Percentiles rank a stretch among this genome's conserved stretches.
Conservation (phyloP, 352 stramenopile species). For the Pythium folliculosum region DNA sequence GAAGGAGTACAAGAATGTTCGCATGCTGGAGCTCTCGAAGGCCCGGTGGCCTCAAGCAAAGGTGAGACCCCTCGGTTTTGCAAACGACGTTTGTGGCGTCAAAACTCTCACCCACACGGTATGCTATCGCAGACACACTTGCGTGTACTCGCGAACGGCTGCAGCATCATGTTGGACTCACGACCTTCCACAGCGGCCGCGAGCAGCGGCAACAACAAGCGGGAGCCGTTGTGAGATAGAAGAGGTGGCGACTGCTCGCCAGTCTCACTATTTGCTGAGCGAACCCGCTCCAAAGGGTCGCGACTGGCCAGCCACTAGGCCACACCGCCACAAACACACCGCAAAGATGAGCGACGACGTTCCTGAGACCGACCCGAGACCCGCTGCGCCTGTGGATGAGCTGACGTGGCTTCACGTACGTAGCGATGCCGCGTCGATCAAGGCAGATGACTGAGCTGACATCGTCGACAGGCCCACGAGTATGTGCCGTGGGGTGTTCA, state of each 20-base stretch:
- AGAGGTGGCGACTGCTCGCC: background rate
- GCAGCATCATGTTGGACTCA: slow-evolving; percentile 62
- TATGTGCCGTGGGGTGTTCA: slow-evolving; percentile 48
- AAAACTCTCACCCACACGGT: too few relatives aligned
- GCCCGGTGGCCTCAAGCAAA: slow-evolving; percentile 65
- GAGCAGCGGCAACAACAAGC: background rate
- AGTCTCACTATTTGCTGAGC: background rate
- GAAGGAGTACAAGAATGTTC: slow-evolving; percentile 68
- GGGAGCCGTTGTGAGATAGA: background rate
- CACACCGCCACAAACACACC: background rate
- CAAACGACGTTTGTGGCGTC: too few relatives aligned
- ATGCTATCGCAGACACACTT: slow-evolving; percentile 76
- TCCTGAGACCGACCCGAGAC: background rate
- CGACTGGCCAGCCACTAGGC: slow-evolving; percentile 4
- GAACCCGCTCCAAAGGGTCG: slow-evolving; percentile 17
- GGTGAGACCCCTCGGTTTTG: too few relatives aligned
- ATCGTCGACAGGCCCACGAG: slow-evolving; percentile 36
- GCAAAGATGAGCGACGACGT: slow-evolving; percentile 12
- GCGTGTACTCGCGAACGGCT: slow-evolving; percentile 70
- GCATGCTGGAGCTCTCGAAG: slow-evolving; percentile 71
- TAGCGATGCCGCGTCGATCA: background rate
- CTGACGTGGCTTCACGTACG: slow-evolving; percentile 30
- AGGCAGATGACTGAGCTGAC: background rate
- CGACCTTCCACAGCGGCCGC: background rate
- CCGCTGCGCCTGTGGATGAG: slow-evolving; percentile 7